A percentile compares a stretch with the other conserved stretches of the same genome.
phyloP scores from a whole-genome alignment of 495 filamentous ascomycete genomes.

The Gamarada debralockiae region DNA sequence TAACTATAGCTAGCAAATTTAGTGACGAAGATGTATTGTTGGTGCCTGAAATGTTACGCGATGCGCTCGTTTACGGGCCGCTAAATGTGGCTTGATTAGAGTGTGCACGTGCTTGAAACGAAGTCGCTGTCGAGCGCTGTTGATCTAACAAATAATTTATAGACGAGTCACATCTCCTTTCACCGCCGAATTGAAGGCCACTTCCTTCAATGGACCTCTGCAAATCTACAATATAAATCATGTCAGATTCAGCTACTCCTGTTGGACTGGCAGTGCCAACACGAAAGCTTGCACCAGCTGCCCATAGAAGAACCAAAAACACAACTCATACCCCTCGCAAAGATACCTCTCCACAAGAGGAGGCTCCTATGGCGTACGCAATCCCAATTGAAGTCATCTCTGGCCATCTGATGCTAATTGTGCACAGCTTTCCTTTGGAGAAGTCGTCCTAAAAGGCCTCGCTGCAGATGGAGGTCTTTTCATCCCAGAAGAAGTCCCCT shows the following conservation, averaged over 20 bases:
- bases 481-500: slow-evolving; percentile 78
- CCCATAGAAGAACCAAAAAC: slow-evolving; percentile 14
- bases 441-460: slow-evolving; percentile 86
- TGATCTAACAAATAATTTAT: no score
- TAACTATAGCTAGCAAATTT: no score
- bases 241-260: slow-evolving; percentile 16
- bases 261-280: slow-evolving; percentile 21
- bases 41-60: no score
- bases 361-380: slow-evolving; percentile 66
- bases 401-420: slow-evolving; percentile 15
- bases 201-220: no score
- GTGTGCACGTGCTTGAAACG: no score
- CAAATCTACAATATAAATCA: no score
- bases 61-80: no score
- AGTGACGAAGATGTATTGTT: no score
- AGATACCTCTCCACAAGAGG: slow-evolving; percentile 79
- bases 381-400: neutral
- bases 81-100: no score
- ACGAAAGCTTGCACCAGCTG: slow-evolving; percentile 7
- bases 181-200: no score
- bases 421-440: slow-evolving; percentile 79
- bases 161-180: no score
- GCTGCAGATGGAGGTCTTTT: slow-evolving; percentile 87
- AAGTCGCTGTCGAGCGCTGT: no score
- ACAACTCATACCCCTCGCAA: slow-evolving; percentile 61